Conservation (phyloP, 352 stramenopile genomes). For the Phytophthora colocasiae region DNA sequence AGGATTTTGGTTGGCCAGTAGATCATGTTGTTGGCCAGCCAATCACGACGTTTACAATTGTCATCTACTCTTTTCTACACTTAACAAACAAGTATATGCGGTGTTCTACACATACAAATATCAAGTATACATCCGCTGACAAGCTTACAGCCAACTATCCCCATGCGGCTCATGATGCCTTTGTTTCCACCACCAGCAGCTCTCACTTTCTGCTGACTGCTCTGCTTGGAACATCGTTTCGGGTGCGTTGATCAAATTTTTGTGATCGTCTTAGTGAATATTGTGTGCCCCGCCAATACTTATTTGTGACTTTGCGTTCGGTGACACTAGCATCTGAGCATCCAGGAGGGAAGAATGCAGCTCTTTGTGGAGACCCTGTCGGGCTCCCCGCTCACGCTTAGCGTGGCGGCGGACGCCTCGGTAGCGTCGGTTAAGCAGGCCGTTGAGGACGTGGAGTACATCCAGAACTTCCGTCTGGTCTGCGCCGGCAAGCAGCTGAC, state of each 20-base stretch:
- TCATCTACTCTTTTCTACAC: conserved; percentile 1
- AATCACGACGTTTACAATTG: conserved; percentile 18
- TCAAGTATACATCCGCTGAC: background rate
- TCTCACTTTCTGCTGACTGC: conserved; percentile 94
- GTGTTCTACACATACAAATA: conserved; percentile 7
- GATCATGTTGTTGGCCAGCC: conserved; percentile 18
- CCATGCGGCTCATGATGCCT: background rate
- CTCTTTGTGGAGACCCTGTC: conserved; percentile 94
- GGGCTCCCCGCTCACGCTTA: conserved; percentile 82
- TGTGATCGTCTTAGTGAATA: background rate
- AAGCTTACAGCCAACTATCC: conserved; percentile 31
- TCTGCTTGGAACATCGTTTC: conserved; percentile 87
- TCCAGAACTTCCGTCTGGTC: conserved; percentile 93
- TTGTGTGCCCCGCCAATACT: conserved; percentile 1
- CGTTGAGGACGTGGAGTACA: conserved; percentile 96
- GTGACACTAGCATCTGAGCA: conserved; percentile 86
- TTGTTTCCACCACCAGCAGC: background rate
- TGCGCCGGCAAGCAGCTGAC: conserved; percentile 83
- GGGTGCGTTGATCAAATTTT: conserved; percentile 38
- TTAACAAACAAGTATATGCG: conserved; percentile 16
- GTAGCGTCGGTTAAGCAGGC: conserved; percentile 93
- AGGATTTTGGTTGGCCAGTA: conserved; percentile 44
- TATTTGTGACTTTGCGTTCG: conserved; percentile 7
- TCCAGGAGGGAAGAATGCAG: conserved; percentile 95
- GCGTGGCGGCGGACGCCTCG: conserved; percentile 87